phyloP scores from a whole-genome alignment of 2,329 filamentous ascomycete species.

The Leptographium procerum region DNA sequence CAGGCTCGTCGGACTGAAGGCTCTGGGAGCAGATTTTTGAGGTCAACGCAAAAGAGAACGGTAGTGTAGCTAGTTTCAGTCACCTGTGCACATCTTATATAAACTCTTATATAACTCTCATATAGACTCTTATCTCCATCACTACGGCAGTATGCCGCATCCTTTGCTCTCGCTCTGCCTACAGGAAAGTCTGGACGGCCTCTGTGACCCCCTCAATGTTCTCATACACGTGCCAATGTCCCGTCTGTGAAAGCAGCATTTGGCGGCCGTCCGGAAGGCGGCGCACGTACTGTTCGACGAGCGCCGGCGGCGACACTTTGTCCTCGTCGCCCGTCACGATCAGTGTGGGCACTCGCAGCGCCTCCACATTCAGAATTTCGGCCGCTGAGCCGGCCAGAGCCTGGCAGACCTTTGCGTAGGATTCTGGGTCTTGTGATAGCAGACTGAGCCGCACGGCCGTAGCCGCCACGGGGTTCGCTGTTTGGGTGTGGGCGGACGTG shows the following conservation, averaged over 20 bases:
- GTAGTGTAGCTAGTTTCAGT: no score
- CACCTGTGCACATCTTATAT: no score
- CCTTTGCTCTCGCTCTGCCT: no score
- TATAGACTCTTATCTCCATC: no score
- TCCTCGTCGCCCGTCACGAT: not conserved
- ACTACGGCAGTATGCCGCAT: no score
- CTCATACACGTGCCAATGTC: not conserved
- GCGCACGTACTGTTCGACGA: not conserved
- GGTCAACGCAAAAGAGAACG: no score
- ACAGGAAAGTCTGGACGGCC: not conserved
- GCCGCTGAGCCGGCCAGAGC: not conserved
- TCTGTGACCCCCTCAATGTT: not conserved
- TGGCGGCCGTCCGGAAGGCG: not conserved
- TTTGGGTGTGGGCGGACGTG: not conserved
- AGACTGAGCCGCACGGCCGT: not conserved
- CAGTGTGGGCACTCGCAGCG: not conserved
- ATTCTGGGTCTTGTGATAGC: not conserved
- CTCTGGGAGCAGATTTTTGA: not conserved
- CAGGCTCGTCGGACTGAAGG: not conserved
- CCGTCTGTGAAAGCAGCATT: not conserved
- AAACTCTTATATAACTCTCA: no score
- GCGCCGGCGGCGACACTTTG: not conserved
- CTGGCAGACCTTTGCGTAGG: not conserved
- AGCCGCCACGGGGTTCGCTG: not conserved
- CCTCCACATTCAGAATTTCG: not conserved